A percentile compares a stretch with the other conserved stretches of the same genome.
Evolutionary conservation across 768 basidiomycete species (phyloP).

Genomic region (Dacryopinax spathularia): DNA sequence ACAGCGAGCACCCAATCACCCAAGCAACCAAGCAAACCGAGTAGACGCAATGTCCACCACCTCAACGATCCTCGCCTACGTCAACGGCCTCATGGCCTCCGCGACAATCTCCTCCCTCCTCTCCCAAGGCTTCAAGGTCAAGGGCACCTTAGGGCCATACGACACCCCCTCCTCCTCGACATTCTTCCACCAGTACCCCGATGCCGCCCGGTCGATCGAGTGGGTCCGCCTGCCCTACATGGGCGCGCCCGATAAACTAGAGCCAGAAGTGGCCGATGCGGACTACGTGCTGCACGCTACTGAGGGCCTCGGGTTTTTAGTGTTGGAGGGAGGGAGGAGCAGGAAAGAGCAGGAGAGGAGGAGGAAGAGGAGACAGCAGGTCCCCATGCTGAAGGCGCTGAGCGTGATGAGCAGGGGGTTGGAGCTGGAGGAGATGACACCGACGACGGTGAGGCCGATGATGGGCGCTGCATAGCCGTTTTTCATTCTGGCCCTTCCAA

Average conservation of each 20-base stretch:
- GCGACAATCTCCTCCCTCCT: background rate
- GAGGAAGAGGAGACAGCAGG: background rate
- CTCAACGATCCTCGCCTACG: background rate
- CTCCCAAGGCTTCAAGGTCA: background rate
- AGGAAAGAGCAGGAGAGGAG: background rate
- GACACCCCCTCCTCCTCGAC: background rate
- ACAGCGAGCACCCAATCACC: background rate
- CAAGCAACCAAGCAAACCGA: background rate
- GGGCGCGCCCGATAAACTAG: background rate
- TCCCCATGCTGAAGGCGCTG: background rate
- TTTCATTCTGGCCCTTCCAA: no score
- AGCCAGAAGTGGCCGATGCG: background rate
- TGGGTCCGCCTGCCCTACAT: slow-evolving; percentile 4
- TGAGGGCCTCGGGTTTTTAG: background rate
- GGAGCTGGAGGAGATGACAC: background rate
- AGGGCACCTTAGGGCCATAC: background rate
- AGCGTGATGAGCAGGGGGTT: background rate
- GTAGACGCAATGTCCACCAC: background rate
- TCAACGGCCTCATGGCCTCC: slow-evolving; percentile 3
- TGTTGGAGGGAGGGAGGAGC: background rate
- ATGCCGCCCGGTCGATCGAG: background rate
- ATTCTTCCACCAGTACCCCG: background rate
- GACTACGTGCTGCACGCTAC: slow-evolving; percentile 1
- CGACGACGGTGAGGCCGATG: background rate
- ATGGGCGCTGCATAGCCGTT: background rate